A percentile compares a stretch with the other conserved stretches of the same genome.
These are phyloP conservation scores for Nothopassalora personata DNA, from an alignment of 2,329 filamentous ascomycete genomes.

Conservation along the genomic window DNA sequence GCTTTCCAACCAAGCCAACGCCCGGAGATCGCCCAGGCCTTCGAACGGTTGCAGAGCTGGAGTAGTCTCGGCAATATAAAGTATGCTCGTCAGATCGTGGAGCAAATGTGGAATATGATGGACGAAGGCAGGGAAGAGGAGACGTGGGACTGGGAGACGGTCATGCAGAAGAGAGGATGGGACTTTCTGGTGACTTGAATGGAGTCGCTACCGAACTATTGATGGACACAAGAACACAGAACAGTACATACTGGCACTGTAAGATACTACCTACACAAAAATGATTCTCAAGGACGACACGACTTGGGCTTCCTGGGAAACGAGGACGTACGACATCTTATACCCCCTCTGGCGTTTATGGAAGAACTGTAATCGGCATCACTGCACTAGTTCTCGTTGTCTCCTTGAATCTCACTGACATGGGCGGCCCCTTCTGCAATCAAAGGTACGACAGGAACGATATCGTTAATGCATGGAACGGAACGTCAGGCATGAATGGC, in stretches of 20 bases:
- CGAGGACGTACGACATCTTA: not conserved
- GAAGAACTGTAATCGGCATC: not conserved
- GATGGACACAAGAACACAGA: not conserved
- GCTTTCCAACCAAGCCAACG: slow-evolving; percentile 53
- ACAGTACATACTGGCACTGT: not conserved
- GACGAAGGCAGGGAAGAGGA: slow-evolving; percentile 49
- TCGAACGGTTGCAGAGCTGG: slow-evolving; percentile 51
- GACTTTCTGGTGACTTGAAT: slow-evolving; percentile 57
- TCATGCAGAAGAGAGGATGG: slow-evolving; percentile 54
- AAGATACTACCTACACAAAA: not conserved
- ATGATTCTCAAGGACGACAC: not conserved
- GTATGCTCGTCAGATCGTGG: slow-evolving; percentile 51
- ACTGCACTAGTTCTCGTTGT: not conserved
- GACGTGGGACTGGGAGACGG: slow-evolving; percentile 60
- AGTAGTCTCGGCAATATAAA: slow-evolving; percentile 55
- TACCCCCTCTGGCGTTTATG: not conserved
- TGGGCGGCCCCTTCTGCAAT: not conserved
- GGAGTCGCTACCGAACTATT: not conserved
- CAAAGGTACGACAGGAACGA: not conserved
- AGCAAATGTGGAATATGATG: slow-evolving; percentile 56
- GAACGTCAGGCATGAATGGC: not conserved
- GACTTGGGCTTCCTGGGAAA: not conserved
- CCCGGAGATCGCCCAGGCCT: slow-evolving; percentile 50
- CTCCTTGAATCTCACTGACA: not conserved
- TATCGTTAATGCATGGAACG: not conserved